phyloP scores from a whole-genome alignment of 2,329 filamentous ascomycete species.

The Sarocladium oryzae region DNA sequence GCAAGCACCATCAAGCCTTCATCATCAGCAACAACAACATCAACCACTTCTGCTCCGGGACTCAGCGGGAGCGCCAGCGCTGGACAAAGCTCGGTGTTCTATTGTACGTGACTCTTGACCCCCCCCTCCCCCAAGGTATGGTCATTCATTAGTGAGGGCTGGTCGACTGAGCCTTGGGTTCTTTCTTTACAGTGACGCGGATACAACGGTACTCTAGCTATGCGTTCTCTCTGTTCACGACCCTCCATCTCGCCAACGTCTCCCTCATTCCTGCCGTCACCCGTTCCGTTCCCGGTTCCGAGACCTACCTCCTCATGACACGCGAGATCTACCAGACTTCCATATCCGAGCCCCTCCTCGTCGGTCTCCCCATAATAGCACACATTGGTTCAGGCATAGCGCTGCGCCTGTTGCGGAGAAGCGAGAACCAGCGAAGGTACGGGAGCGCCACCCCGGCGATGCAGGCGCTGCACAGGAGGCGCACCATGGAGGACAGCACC shows the following conservation, averaged over 20 bases:
- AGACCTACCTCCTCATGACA: slow-evolving; percentile 83
- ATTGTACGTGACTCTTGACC: slow-evolving; percentile 45
- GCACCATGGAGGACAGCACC: slow-evolving; percentile 20
- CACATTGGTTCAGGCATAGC: slow-evolving; percentile 74
- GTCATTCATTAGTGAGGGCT: too few species aligned
- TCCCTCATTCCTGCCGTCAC: slow-evolving; percentile 73
- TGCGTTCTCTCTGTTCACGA: slow-evolving; percentile 68
- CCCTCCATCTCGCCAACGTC: slow-evolving; percentile 74
- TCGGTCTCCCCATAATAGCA: slow-evolving; percentile 65
- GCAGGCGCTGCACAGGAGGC: slow-evolving; percentile 29
- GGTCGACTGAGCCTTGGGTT: too few species aligned
- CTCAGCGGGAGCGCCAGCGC: slow-evolving; percentile 44
- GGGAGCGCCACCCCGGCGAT: slow-evolving; percentile 59
- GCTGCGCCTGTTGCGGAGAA: slow-evolving; percentile 67
- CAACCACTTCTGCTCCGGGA: slow-evolving; percentile 37
- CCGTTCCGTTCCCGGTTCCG: slow-evolving; percentile 64
- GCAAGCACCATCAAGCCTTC: slow-evolving; percentile 32
- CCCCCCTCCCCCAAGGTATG: too few species aligned
- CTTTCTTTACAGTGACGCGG: slow-evolving; percentile 30
- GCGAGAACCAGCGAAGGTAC: slow-evolving; percentile 66
- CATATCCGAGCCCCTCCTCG: slow-evolving; percentile 70
- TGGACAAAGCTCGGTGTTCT: slow-evolving; percentile 67
- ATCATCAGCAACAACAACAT: too few species aligned
- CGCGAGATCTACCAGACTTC: slow-evolving; percentile 87
- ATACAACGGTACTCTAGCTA: slow-evolving; percentile 88